These are phyloP conservation scores for Skeletonema marinoi DNA, from an alignment of 108 stramenopile genomes.

Conservation along the genomic window DNA sequence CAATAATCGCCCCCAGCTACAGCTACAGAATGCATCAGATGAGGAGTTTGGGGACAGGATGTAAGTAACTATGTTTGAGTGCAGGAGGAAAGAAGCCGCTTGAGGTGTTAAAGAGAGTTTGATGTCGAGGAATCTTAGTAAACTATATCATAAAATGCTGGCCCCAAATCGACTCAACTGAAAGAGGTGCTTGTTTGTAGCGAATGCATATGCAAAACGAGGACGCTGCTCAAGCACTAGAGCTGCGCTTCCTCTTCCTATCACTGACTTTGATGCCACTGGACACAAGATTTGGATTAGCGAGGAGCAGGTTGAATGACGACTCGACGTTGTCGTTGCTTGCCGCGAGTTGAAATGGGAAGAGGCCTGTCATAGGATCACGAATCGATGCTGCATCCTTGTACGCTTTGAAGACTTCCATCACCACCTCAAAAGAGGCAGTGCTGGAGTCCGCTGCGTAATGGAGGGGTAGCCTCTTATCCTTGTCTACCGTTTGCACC, in stretches of 20 bases:
- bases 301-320: too few relatives aligned
- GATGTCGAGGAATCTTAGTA: too few relatives aligned
- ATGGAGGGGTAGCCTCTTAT: neutral
- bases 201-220: neutral
- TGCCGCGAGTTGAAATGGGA: neutral
- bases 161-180: too few relatives aligned
- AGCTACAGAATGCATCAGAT: too few relatives aligned
- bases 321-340: too few relatives aligned
- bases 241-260: neutral
- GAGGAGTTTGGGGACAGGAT: too few relatives aligned
- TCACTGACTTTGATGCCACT: neutral
- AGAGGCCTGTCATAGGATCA: neutral
- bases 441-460: neutral
- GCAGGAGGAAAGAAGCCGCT: too few relatives aligned
- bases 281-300: neutral
- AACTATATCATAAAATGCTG: too few relatives aligned
- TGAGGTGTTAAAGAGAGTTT: too few relatives aligned
- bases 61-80: too few relatives aligned
- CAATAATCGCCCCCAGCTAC: too few relatives aligned
- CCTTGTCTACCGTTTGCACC: neutral
- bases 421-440: neutral
- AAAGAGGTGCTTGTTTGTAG: too few relatives aligned
- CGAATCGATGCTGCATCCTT: neutral
- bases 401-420: slow-evolving; percentile 2
- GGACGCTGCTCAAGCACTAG: neutral